These are phyloP conservation scores for Coriolopsis trogii DNA, from an alignment of 1,284 basidiomycete genomes.

Conservation along the genomic window DNA sequence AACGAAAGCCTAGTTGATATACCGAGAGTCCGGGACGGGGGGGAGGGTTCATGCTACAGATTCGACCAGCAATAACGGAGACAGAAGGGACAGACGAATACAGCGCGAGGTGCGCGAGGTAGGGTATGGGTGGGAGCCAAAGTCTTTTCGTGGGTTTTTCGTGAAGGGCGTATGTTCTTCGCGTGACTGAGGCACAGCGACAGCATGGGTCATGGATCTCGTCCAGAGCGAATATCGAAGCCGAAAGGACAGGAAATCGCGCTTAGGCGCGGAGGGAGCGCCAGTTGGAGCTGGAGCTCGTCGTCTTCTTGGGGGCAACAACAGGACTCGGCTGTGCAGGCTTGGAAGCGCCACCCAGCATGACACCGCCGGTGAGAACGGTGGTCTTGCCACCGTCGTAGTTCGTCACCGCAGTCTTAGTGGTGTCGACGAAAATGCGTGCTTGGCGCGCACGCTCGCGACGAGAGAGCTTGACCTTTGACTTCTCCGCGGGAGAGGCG, in stretches of 20 bases:
- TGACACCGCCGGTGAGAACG: slow-evolving; percentile 81
- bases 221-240: slow-evolving; percentile 30
- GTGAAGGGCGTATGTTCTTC: slow-evolving; percentile 26
- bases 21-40: slow-evolving; percentile 28
- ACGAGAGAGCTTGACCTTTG: slow-evolving; percentile 56
- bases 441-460: slow-evolving; percentile 67
- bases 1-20: slow-evolving; percentile 28
- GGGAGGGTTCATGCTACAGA: slow-evolving; percentile 39
- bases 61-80: slow-evolving; percentile 32
- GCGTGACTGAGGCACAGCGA: slow-evolving; percentile 30
- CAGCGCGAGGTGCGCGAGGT: slow-evolving; percentile 33
- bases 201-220: slow-evolving; percentile 31
- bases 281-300: slow-evolving; percentile 47
- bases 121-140: slow-evolving; percentile 24
- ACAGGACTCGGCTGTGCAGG: slow-evolving; percentile 36
- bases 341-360: slow-evolving; percentile 60
- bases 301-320: slow-evolving; percentile 27
- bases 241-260: slow-evolving; percentile 20
- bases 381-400: slow-evolving; percentile 86
- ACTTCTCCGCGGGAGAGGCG: slow-evolving; percentile 31
- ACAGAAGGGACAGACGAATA: slow-evolving; percentile 31
- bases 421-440: slow-evolving; percentile 68
- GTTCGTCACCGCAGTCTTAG: slow-evolving; percentile 76
- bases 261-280: slow-evolving; percentile 43
- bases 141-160: slow-evolving; percentile 32